phyloP scores from a whole-genome alignment of 495 filamentous ascomycete species.

The Penicillium paradoxum region DNA sequence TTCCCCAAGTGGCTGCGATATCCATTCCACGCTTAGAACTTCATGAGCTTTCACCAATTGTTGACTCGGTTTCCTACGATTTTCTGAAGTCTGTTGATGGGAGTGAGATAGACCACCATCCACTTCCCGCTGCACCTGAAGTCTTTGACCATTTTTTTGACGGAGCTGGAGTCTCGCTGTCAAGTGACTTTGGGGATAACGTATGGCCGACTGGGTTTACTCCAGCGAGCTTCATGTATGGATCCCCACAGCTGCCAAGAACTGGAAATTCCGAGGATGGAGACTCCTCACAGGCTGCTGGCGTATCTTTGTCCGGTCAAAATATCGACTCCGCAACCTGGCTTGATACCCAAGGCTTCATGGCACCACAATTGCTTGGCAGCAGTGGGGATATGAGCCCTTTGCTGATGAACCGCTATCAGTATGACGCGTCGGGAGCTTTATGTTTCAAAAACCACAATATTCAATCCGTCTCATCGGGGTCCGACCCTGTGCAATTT shows the following conservation, averaged over 20 bases:
- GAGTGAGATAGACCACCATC: background rate
- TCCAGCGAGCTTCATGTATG: background rate
- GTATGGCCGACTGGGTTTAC: background rate
- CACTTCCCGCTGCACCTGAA: background rate
- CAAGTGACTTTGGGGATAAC: background rate
- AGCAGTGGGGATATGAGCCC: constrained; percentile 2
- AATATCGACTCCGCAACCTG: background rate
- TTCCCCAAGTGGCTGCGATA: background rate
- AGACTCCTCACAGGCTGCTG: background rate
- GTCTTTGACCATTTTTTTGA: background rate
- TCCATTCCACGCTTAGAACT: background rate
- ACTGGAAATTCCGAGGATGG: background rate
- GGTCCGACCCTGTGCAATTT: background rate
- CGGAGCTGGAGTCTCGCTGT: background rate
- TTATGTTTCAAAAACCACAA: constrained; percentile 3
- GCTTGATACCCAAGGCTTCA: background rate
- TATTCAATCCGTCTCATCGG: background rate
- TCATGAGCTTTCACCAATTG: background rate
- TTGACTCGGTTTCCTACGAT: background rate
- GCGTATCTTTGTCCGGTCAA: background rate
- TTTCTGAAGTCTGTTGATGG: background rate
- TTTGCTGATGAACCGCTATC: background rate
- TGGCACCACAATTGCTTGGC: background rate
- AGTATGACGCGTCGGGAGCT: background rate
- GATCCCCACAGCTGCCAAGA: background rate